Evolutionary conservation across 805 yeast genomes (phyloP), one percentile per base, ranked within the genome.

Genomic region (Suhomyces faveliae): DNA sequence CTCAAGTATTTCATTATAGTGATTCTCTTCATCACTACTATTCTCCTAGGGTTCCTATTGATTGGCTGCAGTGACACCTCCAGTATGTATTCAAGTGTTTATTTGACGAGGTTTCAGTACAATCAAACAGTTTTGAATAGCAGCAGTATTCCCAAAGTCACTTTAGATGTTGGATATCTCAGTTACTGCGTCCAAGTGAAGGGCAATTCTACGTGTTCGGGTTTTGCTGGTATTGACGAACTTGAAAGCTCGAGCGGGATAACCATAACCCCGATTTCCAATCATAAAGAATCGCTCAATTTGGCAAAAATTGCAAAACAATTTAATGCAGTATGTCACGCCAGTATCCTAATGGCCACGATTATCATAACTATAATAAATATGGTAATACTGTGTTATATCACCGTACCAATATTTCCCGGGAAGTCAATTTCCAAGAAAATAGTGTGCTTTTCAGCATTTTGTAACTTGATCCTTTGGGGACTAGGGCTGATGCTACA

Each of bases 401-500:
- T 64, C 3, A 50, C 68, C 0, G 51, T 81, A 4, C 85, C 87
- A 1, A 67, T 73, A 11, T 51, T 82, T 10, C 89, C 89, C 3
- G 64, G 70, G 12, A 66, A 63, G 35, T 19, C 23, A 2, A 13
- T 60, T 42, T 39, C 70, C 59, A 19, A 63, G 55, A 49, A 64
- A 53, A 45, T 55, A 57, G 22, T 59, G 56, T 44, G 58, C 69
- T 50, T 54, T 56, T 4, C 77, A 22, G 63, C 77, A 15, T 24
- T 42, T 15, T 25, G 43, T 24, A 43, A 48, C 11, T 67, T 73
- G 4, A 58, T 83, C 3, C 38, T 82, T 2, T 83, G 87, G 85
- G 87, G 86, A 0, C 63, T 82, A 23, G 87, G 87, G 2, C 71
- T 87, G 0, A 81, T 83, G 78, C 76, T 86, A 70, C 76, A 76